phyloP scores from a whole-genome alignment of 2,329 filamentous ascomycete species.

The Aaosphaeria arxii region DNA sequence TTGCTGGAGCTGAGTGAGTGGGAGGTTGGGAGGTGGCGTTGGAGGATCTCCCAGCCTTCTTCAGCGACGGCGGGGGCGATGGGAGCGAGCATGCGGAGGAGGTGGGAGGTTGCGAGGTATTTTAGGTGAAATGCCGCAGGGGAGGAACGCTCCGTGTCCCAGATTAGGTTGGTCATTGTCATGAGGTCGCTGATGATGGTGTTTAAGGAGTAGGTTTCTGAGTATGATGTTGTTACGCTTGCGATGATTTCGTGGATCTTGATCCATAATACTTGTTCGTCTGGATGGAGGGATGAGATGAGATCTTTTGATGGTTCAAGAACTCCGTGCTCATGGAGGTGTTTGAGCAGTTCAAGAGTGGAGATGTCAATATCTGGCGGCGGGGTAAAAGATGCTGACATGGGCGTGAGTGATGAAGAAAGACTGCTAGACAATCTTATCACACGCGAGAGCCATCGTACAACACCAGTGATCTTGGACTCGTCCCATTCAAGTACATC shows the following conservation, averaged over 20 bases:
- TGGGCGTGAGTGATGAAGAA: too few relatives aligned
- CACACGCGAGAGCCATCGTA: slow-evolving; percentile 73
- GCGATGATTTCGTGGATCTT: slow-evolving; percentile 65
- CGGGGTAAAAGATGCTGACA: slow-evolving; percentile 8
- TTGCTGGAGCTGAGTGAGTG: slow-evolving; percentile 1
- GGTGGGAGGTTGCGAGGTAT: slow-evolving; percentile 50
- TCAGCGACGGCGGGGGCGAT: slow-evolving; percentile 78
- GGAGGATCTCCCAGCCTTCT: slow-evolving; percentile 70
- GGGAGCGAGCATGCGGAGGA: slow-evolving; percentile 73
- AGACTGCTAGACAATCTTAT: slow-evolving; percentile 48
- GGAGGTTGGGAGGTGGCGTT: slow-evolving; percentile 24
- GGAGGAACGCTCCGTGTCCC: slow-evolving; percentile 26
- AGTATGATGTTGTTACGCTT: slow-evolving; percentile 66
- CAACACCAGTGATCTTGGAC: slow-evolving; percentile 74
- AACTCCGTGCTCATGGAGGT: slow-evolving; percentile 6
- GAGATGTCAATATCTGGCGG: slow-evolving; percentile 22
- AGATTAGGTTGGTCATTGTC: slow-evolving; percentile 66
- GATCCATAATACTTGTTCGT: slow-evolving; percentile 55
- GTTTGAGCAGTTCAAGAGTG: slow-evolving; percentile 16
- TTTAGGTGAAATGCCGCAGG: slow-evolving; percentile 44
- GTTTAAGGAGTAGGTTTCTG: slow-evolving; percentile 73
- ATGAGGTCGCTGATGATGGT: slow-evolving; percentile 82
- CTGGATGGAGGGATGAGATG: slow-evolving; percentile 14
- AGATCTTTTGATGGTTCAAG: slow-evolving; percentile 3
- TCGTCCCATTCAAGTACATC: slow-evolving; percentile 89